A percentile compares a stretch with the other conserved stretches of the same genome.
Conservation (phyloP, 2,329 filamentous ascomycete species). For the Curvularia spicifera region DNA sequence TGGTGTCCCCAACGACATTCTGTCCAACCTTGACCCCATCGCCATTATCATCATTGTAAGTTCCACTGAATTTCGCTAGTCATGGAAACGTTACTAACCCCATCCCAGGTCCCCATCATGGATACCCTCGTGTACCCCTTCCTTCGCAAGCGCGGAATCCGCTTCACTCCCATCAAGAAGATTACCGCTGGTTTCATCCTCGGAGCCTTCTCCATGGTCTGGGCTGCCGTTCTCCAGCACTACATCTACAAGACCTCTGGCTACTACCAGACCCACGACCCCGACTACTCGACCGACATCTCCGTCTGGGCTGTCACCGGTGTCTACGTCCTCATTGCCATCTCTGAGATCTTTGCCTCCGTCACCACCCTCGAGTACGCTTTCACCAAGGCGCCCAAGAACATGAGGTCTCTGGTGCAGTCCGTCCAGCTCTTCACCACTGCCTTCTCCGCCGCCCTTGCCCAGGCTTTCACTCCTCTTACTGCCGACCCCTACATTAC, state of each 20-base stretch:
- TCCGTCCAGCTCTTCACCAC: constrained; percentile 47
- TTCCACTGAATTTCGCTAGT: constrained; percentile 57
- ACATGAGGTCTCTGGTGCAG: constrained; percentile 60
- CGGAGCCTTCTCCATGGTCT: constrained; percentile 66
- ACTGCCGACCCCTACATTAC: constrained; percentile 37
- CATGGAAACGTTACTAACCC: constrained; percentile 67
- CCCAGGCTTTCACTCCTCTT: constrained; percentile 39
- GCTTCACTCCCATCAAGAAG: constrained; percentile 77
- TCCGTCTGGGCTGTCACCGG: constrained; percentile 63
- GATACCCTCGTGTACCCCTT: constrained; percentile 72
- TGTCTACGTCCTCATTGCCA: constrained; percentile 61
- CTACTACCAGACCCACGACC: constrained; percentile 50
- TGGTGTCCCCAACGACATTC: constrained; percentile 77
- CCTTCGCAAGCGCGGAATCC: constrained; percentile 67
- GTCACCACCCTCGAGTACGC: constrained; percentile 76
- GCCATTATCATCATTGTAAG: constrained; percentile 71
- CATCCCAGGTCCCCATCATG: constrained; percentile 46
- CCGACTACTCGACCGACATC: constrained; percentile 53
- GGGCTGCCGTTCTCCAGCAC: constrained; percentile 63
- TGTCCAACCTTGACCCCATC: constrained; percentile 78
- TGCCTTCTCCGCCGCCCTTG: constrained; percentile 43
- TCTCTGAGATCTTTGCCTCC: constrained; percentile 68
- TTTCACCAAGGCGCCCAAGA: constrained; percentile 73
- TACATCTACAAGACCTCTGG: constrained; percentile 64
- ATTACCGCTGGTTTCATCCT: constrained; percentile 74